A percentile compares a stretch with the other conserved stretches of the same genome.
Conservation (phyloP, 352 stramenopile genomes). For the Pseudoperonospora humuli region DNA sequence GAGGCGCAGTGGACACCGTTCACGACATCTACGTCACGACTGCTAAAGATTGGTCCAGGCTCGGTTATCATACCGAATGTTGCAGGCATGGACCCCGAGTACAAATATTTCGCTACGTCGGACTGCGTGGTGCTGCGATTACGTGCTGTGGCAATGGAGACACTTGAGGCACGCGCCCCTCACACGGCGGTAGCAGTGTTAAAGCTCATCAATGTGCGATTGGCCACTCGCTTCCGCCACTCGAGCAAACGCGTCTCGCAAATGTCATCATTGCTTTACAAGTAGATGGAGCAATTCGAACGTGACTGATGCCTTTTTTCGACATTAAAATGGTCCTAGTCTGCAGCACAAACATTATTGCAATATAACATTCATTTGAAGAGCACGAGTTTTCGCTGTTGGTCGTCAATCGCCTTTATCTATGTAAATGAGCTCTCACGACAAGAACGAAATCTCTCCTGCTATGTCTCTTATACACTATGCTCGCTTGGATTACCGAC, state of each 20-base stretch:
- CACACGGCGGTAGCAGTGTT: conserved; percentile 70
- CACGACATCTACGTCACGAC: conserved; percentile 43
- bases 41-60: conserved; percentile 69
- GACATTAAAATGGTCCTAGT: too few relatives aligned
- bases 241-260: conserved; percentile 72
- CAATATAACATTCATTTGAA: conserved; percentile 13
- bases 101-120: conserved; percentile 56
- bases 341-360: conserved; percentile 3
- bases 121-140: conserved; percentile 62
- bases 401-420: conserved; percentile 12
- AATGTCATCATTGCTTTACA: conserved; percentile 73
- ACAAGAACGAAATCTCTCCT: conserved; percentile 22
- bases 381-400: conserved; percentile 21
- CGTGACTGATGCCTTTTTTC: conserved; percentile 2
- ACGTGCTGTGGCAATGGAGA: conserved; percentile 46
- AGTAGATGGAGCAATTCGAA: conserved; percentile 35
- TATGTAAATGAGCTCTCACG: conserved; percentile 12
- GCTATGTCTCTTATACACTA: conserved; percentile 10
- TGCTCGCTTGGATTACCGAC: conserved; percentile 3
- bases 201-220: conserved; percentile 55
- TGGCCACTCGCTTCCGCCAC: conserved; percentile 53
- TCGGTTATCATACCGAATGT: conserved; percentile 64
- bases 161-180: conserved; percentile 42
- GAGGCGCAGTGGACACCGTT: conserved; percentile 60
- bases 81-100: conserved; percentile 27